These are phyloP conservation scores for Flaveria bidentis DNA, from an alignment of 129 eudicot species.

Conservation along the genomic window DNA sequence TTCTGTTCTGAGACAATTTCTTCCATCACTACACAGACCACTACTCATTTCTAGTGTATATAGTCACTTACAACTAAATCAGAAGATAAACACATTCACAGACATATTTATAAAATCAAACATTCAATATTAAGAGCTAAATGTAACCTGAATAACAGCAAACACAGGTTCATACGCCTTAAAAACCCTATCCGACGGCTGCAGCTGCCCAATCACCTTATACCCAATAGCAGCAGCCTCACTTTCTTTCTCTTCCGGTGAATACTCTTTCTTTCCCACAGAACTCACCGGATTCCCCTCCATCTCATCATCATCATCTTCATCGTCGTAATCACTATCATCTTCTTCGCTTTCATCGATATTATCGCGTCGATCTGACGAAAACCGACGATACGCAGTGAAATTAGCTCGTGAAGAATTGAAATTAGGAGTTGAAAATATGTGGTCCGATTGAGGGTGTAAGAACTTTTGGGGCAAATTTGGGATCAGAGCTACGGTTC, in stretches of 20 bases:
- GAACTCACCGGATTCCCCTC: conserved; percentile 18
- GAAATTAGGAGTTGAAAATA: conserved; percentile 27
- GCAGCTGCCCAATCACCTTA: conserved; percentile 68
- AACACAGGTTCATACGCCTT: conserved; percentile 79
- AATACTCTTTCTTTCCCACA: conserved; percentile 38
- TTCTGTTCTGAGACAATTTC: too few species aligned
- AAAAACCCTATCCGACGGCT: conserved; percentile 62
- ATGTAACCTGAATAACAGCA: conserved; percentile 28
- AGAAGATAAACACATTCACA: background rate
- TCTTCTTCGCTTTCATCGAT: conserved; percentile 37
- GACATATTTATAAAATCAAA: background rate
- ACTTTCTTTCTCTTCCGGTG: conserved; percentile 57
- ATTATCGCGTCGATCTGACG: conserved; percentile 35
- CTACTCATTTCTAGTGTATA: background rate
- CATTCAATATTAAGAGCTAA: background rate
- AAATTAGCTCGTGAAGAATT: conserved; percentile 6
- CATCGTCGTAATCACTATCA: conserved; percentile 26
- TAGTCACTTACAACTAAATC: background rate
- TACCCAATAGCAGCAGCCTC: conserved; percentile 90
- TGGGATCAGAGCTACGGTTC: conserved; percentile 35
- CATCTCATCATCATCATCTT: conserved; percentile 32
- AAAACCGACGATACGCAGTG: conserved; percentile 42
- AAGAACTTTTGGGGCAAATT: conserved; percentile 26
- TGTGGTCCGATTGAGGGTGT: conserved; percentile 5
- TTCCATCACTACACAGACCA: conserved; percentile 1